These are phyloP conservation scores for Lentinus tigrinus DNA, from an alignment of 768 basidiomycete genomes.

Conservation along the genomic window DNA sequence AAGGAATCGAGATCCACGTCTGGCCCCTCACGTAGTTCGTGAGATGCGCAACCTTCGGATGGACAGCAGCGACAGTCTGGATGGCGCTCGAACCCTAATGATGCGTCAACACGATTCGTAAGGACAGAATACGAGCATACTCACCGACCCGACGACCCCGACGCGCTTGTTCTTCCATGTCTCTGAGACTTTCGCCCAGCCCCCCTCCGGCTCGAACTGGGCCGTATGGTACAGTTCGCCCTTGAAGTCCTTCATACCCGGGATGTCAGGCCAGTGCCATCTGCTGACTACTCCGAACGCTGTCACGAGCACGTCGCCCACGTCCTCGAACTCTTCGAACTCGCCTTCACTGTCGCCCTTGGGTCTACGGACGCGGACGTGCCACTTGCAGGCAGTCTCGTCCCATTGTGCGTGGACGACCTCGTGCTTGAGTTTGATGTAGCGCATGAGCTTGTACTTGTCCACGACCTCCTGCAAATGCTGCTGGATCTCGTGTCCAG, in stretches of 20 bases:
- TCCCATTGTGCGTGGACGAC: slow-evolving; percentile 51
- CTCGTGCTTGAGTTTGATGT: slow-evolving; percentile 57
- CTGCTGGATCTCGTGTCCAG: slow-evolving; percentile 55
- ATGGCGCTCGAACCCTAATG: slow-evolving; percentile 57
- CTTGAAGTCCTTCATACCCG: slow-evolving; percentile 52
- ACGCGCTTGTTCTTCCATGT: slow-evolving; percentile 53
- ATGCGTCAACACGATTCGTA: background rate
- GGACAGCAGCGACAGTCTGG: slow-evolving; percentile 56
- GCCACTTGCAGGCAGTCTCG: slow-evolving; percentile 55
- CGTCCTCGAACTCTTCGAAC: slow-evolving; percentile 43
- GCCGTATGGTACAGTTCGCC: slow-evolving; percentile 65
- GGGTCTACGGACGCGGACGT: slow-evolving; percentile 39
- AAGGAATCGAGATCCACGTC: slow-evolving; percentile 52
- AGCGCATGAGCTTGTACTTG: slow-evolving; percentile 52
- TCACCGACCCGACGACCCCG: slow-evolving; percentile 58
- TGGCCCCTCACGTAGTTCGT: slow-evolving; percentile 56
- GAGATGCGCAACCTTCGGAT: slow-evolving; percentile 46
- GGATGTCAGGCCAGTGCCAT: slow-evolving; percentile 67
- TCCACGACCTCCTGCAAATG: slow-evolving; percentile 55
- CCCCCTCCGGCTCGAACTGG: slow-evolving; percentile 44
- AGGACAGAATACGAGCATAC: slow-evolving; percentile 14
- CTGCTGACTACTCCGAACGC: slow-evolving; percentile 50
- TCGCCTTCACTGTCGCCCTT: background rate
- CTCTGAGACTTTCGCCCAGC: slow-evolving; percentile 42
- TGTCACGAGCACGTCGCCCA: slow-evolving; percentile 54